Evolutionary conservation across 352 stramenopile genomes (phyloP).

Genomic region (Phytopythium aichiense): DNA sequence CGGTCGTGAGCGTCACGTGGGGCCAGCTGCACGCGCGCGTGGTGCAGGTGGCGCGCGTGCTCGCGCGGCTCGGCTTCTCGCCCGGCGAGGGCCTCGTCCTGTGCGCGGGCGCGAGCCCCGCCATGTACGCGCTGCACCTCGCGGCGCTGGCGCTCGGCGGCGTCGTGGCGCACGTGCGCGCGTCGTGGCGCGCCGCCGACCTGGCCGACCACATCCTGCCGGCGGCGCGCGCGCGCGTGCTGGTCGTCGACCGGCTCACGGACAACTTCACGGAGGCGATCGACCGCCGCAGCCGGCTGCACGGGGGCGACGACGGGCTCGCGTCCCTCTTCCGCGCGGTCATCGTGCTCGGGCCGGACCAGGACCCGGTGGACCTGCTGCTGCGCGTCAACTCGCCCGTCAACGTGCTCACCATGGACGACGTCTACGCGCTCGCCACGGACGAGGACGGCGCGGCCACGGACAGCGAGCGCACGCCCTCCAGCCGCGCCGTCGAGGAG

Average conservation of each 20-base stretch:
- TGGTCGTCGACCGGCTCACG: constrained; percentile 56
- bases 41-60: constrained; percentile 29
- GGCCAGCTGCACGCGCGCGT: constrained; percentile 26
- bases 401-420: constrained; percentile 40
- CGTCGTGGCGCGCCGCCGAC: constrained; percentile 46
- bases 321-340: constrained; percentile 30
- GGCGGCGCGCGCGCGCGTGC: constrained; percentile 38
- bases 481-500: constrained; percentile 24
- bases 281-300: constrained; percentile 16
- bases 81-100: constrained; percentile 59
- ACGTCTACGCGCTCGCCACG: constrained; percentile 29
- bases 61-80: constrained; percentile 51
- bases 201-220: constrained; percentile 52
- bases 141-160: constrained; percentile 51
- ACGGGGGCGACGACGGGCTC: not conserved
- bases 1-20: constrained; percentile 25
- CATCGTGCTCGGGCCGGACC: constrained; percentile 30
- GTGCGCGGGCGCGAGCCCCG: constrained; percentile 31
- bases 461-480: constrained; percentile 15
- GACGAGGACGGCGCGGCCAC: constrained; percentile 17
- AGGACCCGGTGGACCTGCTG: constrained; percentile 20
- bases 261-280: constrained; percentile 40
- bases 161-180: constrained; percentile 51
- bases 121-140: constrained; percentile 59
- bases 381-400: constrained; percentile 28